A percentile compares a stretch with the other conserved stretches of the same genome.
These are phyloP conservation scores for Erysimum pusillum DNA, from an alignment of 441 rosid species.

Conservation along the genomic window DNA sequence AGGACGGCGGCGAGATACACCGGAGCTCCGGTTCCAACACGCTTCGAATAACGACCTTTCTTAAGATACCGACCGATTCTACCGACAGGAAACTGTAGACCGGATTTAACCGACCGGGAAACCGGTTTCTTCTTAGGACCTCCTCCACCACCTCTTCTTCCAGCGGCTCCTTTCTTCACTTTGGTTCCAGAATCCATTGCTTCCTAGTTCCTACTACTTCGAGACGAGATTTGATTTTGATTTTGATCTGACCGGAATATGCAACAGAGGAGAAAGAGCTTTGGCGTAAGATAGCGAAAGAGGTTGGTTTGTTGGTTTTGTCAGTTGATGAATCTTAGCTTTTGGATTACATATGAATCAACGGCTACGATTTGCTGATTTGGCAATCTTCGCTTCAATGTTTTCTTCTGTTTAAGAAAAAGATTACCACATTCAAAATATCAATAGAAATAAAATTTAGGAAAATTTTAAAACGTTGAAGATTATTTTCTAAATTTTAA, in stretches of 20 bases:
- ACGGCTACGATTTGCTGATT: conserved; percentile 35
- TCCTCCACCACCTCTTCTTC: conserved; percentile 41
- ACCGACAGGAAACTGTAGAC: conserved; percentile 49
- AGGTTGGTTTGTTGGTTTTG: conserved; percentile 31
- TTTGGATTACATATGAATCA: conserved; percentile 23
- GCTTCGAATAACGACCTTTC: conserved; percentile 47
- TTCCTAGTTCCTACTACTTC: background rate
- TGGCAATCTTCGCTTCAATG: conserved; percentile 11
- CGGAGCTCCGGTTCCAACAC: conserved; percentile 74
- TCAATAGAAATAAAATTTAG: too few relatives aligned
- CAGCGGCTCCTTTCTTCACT: conserved; percentile 42
- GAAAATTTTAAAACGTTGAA: too few relatives aligned
- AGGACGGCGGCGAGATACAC: conserved; percentile 76
- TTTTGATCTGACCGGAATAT: conserved; percentile 25
- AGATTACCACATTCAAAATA: too few relatives aligned
- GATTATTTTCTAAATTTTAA: too few relatives aligned
- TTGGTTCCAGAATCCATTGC: conserved; percentile 38
- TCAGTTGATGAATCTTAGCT: conserved; percentile 32
- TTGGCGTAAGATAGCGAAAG: conserved; percentile 17
- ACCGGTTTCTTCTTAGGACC: conserved; percentile 50
- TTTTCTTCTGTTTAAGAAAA: too few relatives aligned
- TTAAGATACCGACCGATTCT: conserved; percentile 48
- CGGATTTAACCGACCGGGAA: conserved; percentile 47
- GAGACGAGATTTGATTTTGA: background rate
- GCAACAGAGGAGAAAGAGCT: conserved; percentile 15